Conservation (phyloP, 1,284 basidiomycete genomes). For the Singerocomus inundabilis region DNA sequence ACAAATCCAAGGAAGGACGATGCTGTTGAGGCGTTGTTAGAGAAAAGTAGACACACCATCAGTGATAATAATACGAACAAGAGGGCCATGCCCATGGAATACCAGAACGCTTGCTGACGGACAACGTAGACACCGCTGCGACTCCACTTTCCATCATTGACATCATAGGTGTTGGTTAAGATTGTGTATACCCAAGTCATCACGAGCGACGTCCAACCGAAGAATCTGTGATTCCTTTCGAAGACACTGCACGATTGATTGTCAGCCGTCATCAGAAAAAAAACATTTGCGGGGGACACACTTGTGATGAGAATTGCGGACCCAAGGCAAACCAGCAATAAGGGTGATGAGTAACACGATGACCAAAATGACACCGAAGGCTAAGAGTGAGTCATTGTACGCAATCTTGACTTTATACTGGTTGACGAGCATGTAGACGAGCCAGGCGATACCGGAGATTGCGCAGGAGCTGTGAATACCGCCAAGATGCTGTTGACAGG, state of each 20-base stretch:
- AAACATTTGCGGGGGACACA: conserved; percentile 34
- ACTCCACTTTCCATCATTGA: conserved; percentile 52
- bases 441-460: conserved; percentile 62
- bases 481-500: conserved; percentile 57
- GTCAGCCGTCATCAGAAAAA: conserved; percentile 2
- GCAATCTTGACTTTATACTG: conserved; percentile 47
- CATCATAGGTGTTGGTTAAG: conserved; percentile 59
- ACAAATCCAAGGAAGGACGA: conserved; percentile 73
- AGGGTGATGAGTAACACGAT: conserved; percentile 54
- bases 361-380: conserved; percentile 55
- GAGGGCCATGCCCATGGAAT: conserved; percentile 65
- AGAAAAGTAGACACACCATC: neutral
- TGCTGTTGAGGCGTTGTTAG: conserved; percentile 39
- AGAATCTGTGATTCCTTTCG: conserved; percentile 73
- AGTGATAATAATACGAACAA: conserved; percentile 47
- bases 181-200: conserved; percentile 68
- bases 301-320: conserved; percentile 77
- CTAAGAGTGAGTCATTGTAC: conserved; percentile 54
- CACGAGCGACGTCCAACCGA: conserved; percentile 66
- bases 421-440: conserved; percentile 57
- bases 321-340: conserved; percentile 64
- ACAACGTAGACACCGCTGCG: conserved; percentile 52
- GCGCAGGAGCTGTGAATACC: conserved; percentile 77
- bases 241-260: conserved; percentile 50
- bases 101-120: conserved; percentile 75